These are phyloP conservation scores for Termitomyces sp. DNA, from an alignment of 768 basidiomycete genomes.

Conservation along the genomic window DNA sequence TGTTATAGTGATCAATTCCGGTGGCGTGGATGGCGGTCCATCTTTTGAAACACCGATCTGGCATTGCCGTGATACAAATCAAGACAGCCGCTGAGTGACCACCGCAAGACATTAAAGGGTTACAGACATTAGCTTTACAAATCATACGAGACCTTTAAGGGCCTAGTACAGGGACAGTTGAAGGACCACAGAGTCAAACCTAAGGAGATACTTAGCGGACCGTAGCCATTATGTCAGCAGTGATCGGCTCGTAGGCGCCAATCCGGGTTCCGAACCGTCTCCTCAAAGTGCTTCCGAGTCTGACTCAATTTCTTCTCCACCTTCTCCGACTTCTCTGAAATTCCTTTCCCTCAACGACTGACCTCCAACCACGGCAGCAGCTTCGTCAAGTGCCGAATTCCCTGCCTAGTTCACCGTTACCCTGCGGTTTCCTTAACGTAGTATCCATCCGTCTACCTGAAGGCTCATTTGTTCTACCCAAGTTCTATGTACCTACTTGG, in stretches of 20 bases:
- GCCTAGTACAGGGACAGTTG: background rate
- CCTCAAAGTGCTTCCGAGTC: too few species aligned
- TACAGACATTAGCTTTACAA: background rate
- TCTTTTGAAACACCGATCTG: background rate
- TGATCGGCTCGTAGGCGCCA: background rate
- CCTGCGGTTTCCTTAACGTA: background rate
- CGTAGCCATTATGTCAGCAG: background rate
- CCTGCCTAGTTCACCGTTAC: background rate
- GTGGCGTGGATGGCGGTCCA: background rate
- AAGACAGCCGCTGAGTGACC: background rate
- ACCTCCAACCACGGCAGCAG: background rate
- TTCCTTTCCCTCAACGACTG: background rate
- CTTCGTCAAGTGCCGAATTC: background rate
- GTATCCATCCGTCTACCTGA: too few species aligned
- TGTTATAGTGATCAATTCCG: conserved; percentile 1
- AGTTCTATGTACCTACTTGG: background rate
- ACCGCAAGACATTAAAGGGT: background rate
- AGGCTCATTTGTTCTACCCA: too few species aligned
- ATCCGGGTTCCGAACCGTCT: too few species aligned
- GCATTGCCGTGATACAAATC: background rate
- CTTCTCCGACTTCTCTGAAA: background rate
- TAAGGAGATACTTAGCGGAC: background rate
- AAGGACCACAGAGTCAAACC: too few species aligned
- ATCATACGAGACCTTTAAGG: background rate
- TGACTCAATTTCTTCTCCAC: background rate